Conservation (phyloP, 2,329 filamentous ascomycete species). For the Colletotrichum tamarilloi region DNA sequence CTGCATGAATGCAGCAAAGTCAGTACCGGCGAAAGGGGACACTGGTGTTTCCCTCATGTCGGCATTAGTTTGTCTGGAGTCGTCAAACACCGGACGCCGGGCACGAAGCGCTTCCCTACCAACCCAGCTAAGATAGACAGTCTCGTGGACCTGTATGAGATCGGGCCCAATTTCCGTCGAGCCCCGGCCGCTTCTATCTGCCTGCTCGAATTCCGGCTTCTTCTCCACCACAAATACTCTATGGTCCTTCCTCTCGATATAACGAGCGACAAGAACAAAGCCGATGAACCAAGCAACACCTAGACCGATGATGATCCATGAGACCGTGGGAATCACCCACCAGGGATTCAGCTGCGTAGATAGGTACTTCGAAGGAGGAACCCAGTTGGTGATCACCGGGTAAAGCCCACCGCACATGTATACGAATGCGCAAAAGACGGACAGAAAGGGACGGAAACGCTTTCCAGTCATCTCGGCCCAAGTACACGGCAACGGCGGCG, state of each 20-base stretch:
- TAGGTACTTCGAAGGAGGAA: conserved; percentile 38
- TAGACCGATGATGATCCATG: conserved; percentile 43
- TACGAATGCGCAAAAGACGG: conserved; percentile 44
- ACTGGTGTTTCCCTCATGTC: not conserved
- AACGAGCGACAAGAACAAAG: conserved; percentile 45
- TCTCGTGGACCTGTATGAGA: conserved; percentile 50
- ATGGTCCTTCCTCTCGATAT: conserved; percentile 43
- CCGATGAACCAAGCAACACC: conserved; percentile 48
- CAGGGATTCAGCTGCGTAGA: conserved; percentile 35
- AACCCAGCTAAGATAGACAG: conserved; percentile 49
- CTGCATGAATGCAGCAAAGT: conserved; percentile 32
- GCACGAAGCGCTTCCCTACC: conserved; percentile 42
- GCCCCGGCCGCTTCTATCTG: conserved; percentile 31
- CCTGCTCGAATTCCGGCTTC: conserved; percentile 47
- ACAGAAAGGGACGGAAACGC: conserved; percentile 44
- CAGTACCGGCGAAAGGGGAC: conserved; percentile 30
- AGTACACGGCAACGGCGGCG: conserved; percentile 35
- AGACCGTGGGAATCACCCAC: conserved; percentile 46
- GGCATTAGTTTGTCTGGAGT: conserved; percentile 14
- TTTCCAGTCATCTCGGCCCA: conserved; percentile 47
- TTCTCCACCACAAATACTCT: conserved; percentile 48
- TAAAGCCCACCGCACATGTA: conserved; percentile 46
- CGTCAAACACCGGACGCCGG: conserved; percentile 19
- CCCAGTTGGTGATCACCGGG: conserved; percentile 47
- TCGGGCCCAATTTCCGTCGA: conserved; percentile 33